A percentile compares a stretch with the other conserved stretches of the same genome.
Conservation (phyloP, 2,329 filamentous ascomycete species). For the Penicillium sp. region DNA sequence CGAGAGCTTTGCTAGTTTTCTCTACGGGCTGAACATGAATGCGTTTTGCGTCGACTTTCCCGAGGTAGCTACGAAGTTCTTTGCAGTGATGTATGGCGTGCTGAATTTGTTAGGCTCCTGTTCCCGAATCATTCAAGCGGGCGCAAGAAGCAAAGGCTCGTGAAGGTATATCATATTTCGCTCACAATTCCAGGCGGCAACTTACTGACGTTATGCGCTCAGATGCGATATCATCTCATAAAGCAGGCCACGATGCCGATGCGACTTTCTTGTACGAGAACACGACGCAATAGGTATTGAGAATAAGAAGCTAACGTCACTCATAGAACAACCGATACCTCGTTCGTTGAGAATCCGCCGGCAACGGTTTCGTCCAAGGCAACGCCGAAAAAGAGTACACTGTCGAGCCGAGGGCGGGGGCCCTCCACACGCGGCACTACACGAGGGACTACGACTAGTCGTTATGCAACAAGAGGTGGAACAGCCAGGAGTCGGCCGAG, state of each 20-base stretch:
- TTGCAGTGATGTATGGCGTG: background rate
- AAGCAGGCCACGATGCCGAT: conserved; percentile 55
- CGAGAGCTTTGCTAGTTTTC: conserved; percentile 91
- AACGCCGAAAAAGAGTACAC: conserved; percentile 28
- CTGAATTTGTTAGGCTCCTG: conserved; percentile 60
- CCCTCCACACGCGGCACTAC: conserved; percentile 24
- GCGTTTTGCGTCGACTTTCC: conserved; percentile 98
- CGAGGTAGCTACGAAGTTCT: conserved; percentile 68
- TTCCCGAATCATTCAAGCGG: conserved; percentile 75
- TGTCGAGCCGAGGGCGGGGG: conserved; percentile 21
- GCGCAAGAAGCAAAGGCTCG: conserved; percentile 57
- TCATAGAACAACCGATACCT: conserved; percentile 78
- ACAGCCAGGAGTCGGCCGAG: conserved; percentile 32
- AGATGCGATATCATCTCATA: conserved; percentile 30
- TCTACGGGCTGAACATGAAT: conserved; percentile 98
- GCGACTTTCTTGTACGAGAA: conserved; percentile 74
- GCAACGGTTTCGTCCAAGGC: conserved; percentile 46
- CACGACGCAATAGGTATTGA: background rate
- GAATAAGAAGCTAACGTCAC: background rate
- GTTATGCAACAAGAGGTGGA: conserved; percentile 36
- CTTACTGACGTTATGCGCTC: conserved; percentile 5
- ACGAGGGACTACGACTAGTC: conserved; percentile 27
- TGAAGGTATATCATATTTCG: conserved; percentile 31
- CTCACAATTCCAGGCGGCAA: background rate
- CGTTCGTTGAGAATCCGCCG: conserved; percentile 81